Conservation (phyloP, 768 basidiomycete genomes). For the Tephrocybe sp. region DNA sequence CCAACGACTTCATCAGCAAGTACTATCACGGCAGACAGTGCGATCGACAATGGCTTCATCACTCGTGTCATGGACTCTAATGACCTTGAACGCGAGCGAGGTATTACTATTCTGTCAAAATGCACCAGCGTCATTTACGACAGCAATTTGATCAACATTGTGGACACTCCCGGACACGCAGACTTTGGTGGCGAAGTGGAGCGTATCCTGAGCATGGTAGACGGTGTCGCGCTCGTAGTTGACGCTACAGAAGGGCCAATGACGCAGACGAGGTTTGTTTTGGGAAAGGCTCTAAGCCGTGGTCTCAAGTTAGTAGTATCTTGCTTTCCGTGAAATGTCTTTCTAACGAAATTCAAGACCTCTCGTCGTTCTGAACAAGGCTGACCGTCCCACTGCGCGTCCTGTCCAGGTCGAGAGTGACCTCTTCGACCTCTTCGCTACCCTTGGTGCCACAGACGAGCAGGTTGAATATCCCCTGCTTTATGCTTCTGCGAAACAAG, state of each 20-base stretch:
- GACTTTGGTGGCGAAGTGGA: slow-evolving; percentile 68
- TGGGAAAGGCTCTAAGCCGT: slow-evolving; percentile 44
- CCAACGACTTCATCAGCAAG: slow-evolving; percentile 28
- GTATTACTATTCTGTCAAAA: slow-evolving; percentile 62
- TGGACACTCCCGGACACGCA: slow-evolving; percentile 63
- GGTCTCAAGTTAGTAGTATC: slow-evolving; percentile 36
- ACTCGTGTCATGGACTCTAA: slow-evolving; percentile 54
- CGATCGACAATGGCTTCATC: slow-evolving; percentile 37
- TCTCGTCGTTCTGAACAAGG: slow-evolving; percentile 52
- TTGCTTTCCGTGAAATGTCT: neutral
- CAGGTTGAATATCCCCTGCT: slow-evolving; percentile 52
- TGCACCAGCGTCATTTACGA: slow-evolving; percentile 54
- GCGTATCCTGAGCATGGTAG: slow-evolving; percentile 60
- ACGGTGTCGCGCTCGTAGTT: slow-evolving; percentile 59
- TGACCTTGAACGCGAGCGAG: slow-evolving; percentile 56
- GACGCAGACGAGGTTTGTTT: slow-evolving; percentile 56
- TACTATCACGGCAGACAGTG: slow-evolving; percentile 30
- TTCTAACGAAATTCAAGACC: slow-evolving; percentile 32
- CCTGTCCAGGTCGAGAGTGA: slow-evolving; percentile 49
- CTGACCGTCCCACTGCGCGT: slow-evolving; percentile 43
- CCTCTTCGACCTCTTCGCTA: slow-evolving; percentile 51
- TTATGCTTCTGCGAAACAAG: slow-evolving; percentile 52
- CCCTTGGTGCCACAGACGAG: slow-evolving; percentile 49
- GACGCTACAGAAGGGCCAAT: slow-evolving; percentile 64
- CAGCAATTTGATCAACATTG: slow-evolving; percentile 53